phyloP scores from a whole-genome alignment of 805 yeast species.

The Pachysolen tannophilus region DNA sequence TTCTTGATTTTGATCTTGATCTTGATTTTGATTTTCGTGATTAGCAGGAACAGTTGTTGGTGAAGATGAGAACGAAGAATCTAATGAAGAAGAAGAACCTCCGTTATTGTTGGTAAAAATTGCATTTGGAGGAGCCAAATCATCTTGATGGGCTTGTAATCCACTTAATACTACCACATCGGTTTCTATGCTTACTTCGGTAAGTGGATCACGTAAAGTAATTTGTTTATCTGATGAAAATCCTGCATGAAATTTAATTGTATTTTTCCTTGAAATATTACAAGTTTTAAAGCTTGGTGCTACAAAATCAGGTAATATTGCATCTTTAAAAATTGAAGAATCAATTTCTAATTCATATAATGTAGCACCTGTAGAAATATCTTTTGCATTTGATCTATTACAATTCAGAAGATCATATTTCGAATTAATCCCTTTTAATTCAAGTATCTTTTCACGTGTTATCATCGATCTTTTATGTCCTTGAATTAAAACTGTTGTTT shows the following conservation, averaged over 20 bases:
- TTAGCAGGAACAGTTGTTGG: background rate
- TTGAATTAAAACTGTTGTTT: slow-evolving; percentile 21
- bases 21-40: background rate
- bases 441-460: slow-evolving; percentile 14
- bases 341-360: slow-evolving; percentile 39
- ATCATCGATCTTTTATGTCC: slow-evolving; percentile 11
- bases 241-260: slow-evolving; percentile 25
- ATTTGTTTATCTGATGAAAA: slow-evolving; percentile 13
- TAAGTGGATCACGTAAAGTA: slow-evolving; percentile 7
- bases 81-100: too few species aligned
- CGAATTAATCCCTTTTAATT: slow-evolving; percentile 16
- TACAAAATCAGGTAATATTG: slow-evolving; percentile 36
- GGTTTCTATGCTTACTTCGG: slow-evolving; percentile 10
- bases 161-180: slow-evolving; percentile 16
- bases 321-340: slow-evolving; percentile 26
- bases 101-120: background rate
- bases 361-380: slow-evolving; percentile 11
- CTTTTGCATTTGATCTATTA: slow-evolving; percentile 17
- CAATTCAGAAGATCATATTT: slow-evolving; percentile 30
- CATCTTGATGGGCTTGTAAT: slow-evolving; percentile 10
- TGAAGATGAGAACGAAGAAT: background rate
- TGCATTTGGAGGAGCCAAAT: background rate
- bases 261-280: slow-evolving; percentile 41
- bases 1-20: background rate
- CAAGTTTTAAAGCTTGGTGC: slow-evolving; percentile 52